phyloP scores from a whole-genome alignment of 106 monocot species.

The Phalaenopsis aphrodite region DNA sequence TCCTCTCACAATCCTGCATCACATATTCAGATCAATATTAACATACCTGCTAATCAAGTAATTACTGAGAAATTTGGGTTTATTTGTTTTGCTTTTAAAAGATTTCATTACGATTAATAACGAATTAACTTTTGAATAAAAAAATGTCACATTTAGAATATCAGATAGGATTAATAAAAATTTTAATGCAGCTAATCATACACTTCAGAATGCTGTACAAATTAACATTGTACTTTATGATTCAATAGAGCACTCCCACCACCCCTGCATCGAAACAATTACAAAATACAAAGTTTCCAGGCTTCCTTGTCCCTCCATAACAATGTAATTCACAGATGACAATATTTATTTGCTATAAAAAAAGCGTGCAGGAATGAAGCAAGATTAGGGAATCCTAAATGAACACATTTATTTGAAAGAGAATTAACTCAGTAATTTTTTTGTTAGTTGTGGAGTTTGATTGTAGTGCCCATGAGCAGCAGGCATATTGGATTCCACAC shows the following conservation, averaged over 20 bases:
- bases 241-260: neutral
- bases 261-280: too few species aligned
- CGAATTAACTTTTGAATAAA: too few species aligned
- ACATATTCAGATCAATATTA: neutral
- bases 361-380: neutral
- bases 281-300: neutral
- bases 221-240: neutral
- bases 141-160: too few species aligned
- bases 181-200: too few species aligned
- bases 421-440: neutral
- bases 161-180: too few species aligned
- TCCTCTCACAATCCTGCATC: conserved; percentile 72
- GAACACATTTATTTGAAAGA: neutral
- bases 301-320: neutral
- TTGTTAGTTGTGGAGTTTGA: too few species aligned
- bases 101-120: too few species aligned
- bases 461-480: too few species aligned
- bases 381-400: neutral
- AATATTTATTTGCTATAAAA: neutral
- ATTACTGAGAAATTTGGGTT: neutral
- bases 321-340: neutral
- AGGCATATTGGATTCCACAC: too few species aligned
- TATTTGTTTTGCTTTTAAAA: too few species aligned
- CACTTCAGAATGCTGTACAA: neutral
- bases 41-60: neutral